Base-by-base conservation (phyloP, 306 rosid species). In the Quercus wislizeni region DNA sequence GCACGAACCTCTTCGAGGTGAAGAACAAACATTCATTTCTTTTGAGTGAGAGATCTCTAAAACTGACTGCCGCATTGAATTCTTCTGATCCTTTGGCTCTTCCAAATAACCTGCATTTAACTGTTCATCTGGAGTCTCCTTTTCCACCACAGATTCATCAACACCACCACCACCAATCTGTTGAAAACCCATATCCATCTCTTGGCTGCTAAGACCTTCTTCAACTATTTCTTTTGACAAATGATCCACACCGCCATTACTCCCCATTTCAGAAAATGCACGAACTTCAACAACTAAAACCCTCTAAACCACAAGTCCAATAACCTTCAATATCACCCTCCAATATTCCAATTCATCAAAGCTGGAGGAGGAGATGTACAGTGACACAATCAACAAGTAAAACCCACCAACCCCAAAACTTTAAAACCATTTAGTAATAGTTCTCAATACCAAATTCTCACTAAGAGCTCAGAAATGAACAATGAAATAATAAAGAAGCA, bases 1-100 rank as follows among this genome's bases (percentile, higher is more conserved):
- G 67, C 81, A 81, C 87, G 69, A 79, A 93, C 98, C 94, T 88
- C 33, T 82, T 59, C 13, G 27, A 28, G 81, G 80, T 4, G 92
- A 85, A 74, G 89, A 80, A 84, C 76, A 68, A 69, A 54, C 80
- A 70, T 78, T 62, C 46, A 79, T 19, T 76, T 87, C 88, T 19
- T 79, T 79, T 41, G 75, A 52, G 70, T 33, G 77, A 81, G 75
- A 87, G 75, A 46, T 69, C 54, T 81, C 85, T 30, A 61, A n/a
- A 68, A 64, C 75, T 0, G 81, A 78, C 17, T 13, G 41, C 58
- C 25, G 69, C 5, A 9, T 56, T 17, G 85, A 82, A 54, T 59
- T 79, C 74, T 76, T 79, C 67, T 1, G 63, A 76, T 77, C 77
- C 63, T 69, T 79, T 30, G 23, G 81, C 55, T 57, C 72, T 75